Base-by-base conservation (phyloP, 1,284 basidiomycete genomes). In the Uromyces viciae-fabae region DNA sequence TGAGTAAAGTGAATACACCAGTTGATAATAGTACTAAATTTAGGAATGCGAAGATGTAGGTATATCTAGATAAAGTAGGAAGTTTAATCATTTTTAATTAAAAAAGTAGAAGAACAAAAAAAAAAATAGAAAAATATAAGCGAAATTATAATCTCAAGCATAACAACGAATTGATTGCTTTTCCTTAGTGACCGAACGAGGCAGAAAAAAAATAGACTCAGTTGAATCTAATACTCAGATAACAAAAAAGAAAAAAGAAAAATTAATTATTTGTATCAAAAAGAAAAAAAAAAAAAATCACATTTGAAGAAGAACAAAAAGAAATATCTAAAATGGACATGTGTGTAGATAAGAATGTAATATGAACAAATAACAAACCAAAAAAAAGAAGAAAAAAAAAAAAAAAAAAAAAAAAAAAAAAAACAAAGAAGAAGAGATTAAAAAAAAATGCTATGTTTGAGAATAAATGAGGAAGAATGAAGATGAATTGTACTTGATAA, bases 21-120 rank as follows among this genome's bases (percentile, higher is more conserved):
- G 79, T 72, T 42, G 64, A 43, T 14, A 81, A 60, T 11, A 81
- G 62, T 36, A 66, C 22, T 28, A 75, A 33, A 64, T 81, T 73
- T 60, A 81, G 62, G 36, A 40, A 46, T 19, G 58, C 69, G 28
- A 81, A 81, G 62, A 81, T 81, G 71, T 74, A 81, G 43, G 79
- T 81, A 38, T 75, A 81, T 58, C 79, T 36, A 36, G 71, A 52
- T 8, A 81, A 19, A 25, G 79, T 46, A 8, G 56, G 69, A 1
- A 81, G 42, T 46, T 81, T 81, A 43, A 75, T 64, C 25, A 71
- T 79, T 49, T 49, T 11, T 56, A 56, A 28, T n/a, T 56, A 56
- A 8, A 28, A 56, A 56, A 56, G 22, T 22, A 19, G 54, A 56
- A 56, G 19, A 56, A 56, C 22, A 56, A 56, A n/a, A 56, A 56